These are phyloP conservation scores for Thoreauomyces humboldtii DNA, from an alignment of 192 early-diverging fungal genomes.

Conservation along the genomic window DNA sequence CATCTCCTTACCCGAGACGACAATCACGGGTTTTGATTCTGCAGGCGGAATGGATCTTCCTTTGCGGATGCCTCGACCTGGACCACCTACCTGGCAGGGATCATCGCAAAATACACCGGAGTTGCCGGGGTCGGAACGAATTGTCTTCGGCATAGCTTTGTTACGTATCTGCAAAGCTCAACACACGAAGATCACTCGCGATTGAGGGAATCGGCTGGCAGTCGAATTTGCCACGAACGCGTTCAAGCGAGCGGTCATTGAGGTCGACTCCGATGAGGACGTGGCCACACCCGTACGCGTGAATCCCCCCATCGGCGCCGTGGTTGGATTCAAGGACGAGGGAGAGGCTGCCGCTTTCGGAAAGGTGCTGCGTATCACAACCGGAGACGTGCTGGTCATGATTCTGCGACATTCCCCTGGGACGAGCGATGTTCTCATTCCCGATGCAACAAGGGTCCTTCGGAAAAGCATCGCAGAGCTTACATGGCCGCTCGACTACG, in stretches of 20 bases:
- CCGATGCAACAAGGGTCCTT: conserved; percentile 9
- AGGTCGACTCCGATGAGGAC: not conserved
- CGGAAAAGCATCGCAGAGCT: conserved; percentile 9
- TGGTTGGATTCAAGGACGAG: conserved; percentile 2
- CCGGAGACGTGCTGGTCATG: not conserved
- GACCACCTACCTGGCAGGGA: not conserved
- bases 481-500: conserved; percentile 1
- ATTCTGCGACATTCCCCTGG: not conserved
- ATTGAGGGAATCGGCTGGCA: not conserved
- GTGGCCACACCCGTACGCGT: not conserved
- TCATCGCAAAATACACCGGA: conserved; percentile 3
- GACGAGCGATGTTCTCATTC: not conserved
- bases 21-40: conserved; percentile 9
- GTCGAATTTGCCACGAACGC: conserved; percentile 8
- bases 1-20: not conserved
- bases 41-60: not conserved
- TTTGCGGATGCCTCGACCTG: conserved; percentile 3
- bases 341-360: not conserved
- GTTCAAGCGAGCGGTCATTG: conserved; percentile 8
- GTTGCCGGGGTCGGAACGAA: not conserved
- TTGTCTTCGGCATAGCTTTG: not conserved
- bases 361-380: conserved; percentile 10
- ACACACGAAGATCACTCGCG: not conserved
- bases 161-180: conserved; percentile 2
- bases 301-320: conserved; percentile 1